phyloP scores from a whole-genome alignment of 2,329 filamentous ascomycete species.

The Aspergillus tamarii region DNA sequence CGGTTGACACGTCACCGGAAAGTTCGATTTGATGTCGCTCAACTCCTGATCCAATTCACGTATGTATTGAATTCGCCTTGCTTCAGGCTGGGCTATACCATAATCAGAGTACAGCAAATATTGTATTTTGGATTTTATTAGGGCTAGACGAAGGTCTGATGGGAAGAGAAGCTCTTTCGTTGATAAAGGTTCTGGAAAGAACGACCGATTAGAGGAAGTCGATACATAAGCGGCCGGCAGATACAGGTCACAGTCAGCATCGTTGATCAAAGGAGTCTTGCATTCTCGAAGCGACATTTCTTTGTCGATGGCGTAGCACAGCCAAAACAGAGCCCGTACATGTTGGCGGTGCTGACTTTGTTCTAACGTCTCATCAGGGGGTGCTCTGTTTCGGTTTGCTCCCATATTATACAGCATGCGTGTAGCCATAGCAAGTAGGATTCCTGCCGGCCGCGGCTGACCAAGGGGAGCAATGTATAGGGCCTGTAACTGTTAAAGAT shows the following conservation, averaged over 20 bases:
- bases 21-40: constrained; percentile 22
- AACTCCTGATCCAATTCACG: constrained; percentile 29
- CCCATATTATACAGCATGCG: constrained; percentile 27
- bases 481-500: constrained; percentile 13
- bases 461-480: constrained; percentile 26
- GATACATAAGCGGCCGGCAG: constrained; percentile 24
- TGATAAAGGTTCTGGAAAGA: constrained; percentile 26
- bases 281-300: constrained; percentile 27
- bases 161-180: constrained; percentile 27
- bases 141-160: constrained; percentile 26
- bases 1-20: constrained; percentile 22
- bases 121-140: constrained; percentile 30
- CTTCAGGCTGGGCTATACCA: constrained; percentile 19
- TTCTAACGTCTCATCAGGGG: neutral
- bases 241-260: constrained; percentile 27
- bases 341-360: constrained; percentile 14
- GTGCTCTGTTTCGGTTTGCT: constrained; percentile 15
- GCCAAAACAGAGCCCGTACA: constrained; percentile 29
- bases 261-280: constrained; percentile 26
- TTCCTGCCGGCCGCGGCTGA: constrained; percentile 24
- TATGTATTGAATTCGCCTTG: constrained; percentile 25
- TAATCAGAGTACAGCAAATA: constrained; percentile 24
- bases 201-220: constrained; percentile 24
- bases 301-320: constrained; percentile 27
- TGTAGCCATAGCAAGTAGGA: constrained; percentile 25